These are phyloP conservation scores for Saccharum hybrid DNA, from an alignment of 202 grass and related monocot genomes.

Conservation along the genomic window DNA sequence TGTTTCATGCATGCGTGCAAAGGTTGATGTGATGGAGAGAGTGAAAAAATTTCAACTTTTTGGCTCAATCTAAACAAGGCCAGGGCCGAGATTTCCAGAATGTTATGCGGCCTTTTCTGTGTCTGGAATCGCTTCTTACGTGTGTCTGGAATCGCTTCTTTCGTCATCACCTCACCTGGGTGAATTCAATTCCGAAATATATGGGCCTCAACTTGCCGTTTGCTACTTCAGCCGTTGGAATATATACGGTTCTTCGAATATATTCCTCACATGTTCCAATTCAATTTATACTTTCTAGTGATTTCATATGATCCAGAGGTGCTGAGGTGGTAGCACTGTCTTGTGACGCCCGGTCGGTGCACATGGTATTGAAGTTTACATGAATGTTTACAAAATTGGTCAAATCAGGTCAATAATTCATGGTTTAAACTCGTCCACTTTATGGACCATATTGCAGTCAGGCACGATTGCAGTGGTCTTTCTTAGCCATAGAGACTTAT, in stretches of 20 bases:
- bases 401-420: slow-evolving; percentile 16
- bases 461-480: neutral
- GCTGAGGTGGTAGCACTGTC: slow-evolving; percentile 10
- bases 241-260: slow-evolving; percentile 51
- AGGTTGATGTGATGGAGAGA: too few relatives aligned
- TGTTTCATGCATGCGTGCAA: too few relatives aligned
- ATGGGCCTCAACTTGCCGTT: slow-evolving; percentile 24
- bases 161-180: slow-evolving; percentile 17
- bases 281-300: slow-evolving; percentile 36
- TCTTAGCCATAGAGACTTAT: neutral
- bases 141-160: slow-evolving; percentile 38
- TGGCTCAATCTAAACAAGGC: too few relatives aligned
- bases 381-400: slow-evolving; percentile 13
- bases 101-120: slow-evolving; percentile 39
- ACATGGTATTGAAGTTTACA: slow-evolving; percentile 24
- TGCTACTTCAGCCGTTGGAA: slow-evolving; percentile 44
- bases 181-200: slow-evolving; percentile 41
- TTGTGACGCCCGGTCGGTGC: neutral
- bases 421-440: slow-evolving; percentile 6
- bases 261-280: slow-evolving; percentile 53
- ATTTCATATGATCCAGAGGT: slow-evolving; percentile 34
- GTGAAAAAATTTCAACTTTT: too few relatives aligned
- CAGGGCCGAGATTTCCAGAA: slow-evolving; percentile 32
- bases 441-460: slow-evolving; percentile 24
- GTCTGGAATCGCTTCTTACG: slow-evolving; percentile 28